Conservation (phyloP, 495 filamentous ascomycete species). For the Articulospora tetracladia region DNA sequence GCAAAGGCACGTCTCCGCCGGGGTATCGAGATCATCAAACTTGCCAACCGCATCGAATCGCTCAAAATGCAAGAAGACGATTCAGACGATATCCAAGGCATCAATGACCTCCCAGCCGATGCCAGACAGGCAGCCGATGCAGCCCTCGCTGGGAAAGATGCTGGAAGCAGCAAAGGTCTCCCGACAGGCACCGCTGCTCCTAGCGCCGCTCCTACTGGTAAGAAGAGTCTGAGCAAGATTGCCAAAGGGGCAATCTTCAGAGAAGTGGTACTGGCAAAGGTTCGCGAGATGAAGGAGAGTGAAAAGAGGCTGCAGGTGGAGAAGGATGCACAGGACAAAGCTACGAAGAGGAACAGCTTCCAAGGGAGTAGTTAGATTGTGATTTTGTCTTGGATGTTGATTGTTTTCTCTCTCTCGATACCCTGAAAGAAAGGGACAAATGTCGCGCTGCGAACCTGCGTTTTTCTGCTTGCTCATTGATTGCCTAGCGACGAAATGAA, state of each 20-base stretch:
- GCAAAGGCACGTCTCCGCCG: conserved; percentile 84
- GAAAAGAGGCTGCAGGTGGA: conserved; percentile 70
- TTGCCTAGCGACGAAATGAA: conserved; percentile 2
- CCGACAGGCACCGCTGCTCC: conserved; percentile 23
- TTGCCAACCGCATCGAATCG: conserved; percentile 94
- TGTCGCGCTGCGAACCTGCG: too few relatives aligned
- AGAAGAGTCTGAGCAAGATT: conserved; percentile 66
- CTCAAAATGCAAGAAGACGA: conserved; percentile 96
- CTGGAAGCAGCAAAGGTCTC: conserved; percentile 12
- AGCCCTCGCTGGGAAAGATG: conserved; percentile 29
- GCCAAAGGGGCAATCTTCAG: conserved; percentile 92
- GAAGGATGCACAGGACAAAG: conserved; percentile 46
- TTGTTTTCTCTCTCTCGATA: conserved; percentile 12
- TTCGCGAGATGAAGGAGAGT: conserved; percentile 84
- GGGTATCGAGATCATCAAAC: conserved; percentile 95
- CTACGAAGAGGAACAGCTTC: conserved; percentile 35
- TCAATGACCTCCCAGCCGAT: conserved; percentile 60
- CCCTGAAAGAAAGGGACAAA: neutral
- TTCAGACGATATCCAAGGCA: conserved; percentile 63
- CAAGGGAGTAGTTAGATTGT: conserved; percentile 1
- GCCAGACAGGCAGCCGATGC: conserved; percentile 37
- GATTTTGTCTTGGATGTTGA: neutral
- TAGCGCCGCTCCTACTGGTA: conserved; percentile 37
- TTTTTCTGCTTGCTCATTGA: neutral
- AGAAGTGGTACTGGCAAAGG: conserved; percentile 96